Base-by-base conservation (phyloP, 345 rosid genomes). In the Limnanthes douglasii region DNA sequence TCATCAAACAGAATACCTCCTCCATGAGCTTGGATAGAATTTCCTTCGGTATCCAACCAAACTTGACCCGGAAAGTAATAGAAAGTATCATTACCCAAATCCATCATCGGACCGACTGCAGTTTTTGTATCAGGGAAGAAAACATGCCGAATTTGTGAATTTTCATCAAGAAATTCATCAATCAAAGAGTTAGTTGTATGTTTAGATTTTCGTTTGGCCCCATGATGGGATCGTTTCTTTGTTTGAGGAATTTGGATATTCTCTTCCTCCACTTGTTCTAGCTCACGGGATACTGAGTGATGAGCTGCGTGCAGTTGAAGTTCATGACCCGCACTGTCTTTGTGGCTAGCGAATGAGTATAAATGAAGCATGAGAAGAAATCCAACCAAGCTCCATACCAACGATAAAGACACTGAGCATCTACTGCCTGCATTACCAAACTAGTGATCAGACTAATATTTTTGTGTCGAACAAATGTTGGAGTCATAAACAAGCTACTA, bases 91-190 rank as follows among this genome's bases (percentile, higher is more conserved):
- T 76, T 78, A 13, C 68, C 70, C 43, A 53, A 38, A 20, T 60
- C 75, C 56, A 56, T 78, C 18, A 29, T 62, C 0, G 95, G 95
- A 48, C 70, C 73, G 43, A 79, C 18, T 0, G 78, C 75, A 11
- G 62, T 69, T 62, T 53, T 73, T 52, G 62, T 57, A 38, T 27
- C 65, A 7, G 98, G 98, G 49, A 88, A 88, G 65, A 88, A 88
- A 1, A 74, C 55, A 35, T 69, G 62, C 22, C 95, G 62, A 34
- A 83, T 69, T 27, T 70, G 79, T 12, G 95, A 90, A 51, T 77
- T 77, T 51, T 90, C 94, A n/a, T 90, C 93, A 43, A 88, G 93
- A 69, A 78, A 88, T 65, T 88, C 97, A 45, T 88, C 95, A 30
- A 79, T 59, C 37, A 88, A 14, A 43, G 94, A 66, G 57, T 70